Evolutionary conservation across 2,329 filamentous ascomycete genomes (phyloP), one percentile per base, ranked within the genome.

Genomic region (Celoporthe dispersa): DNA sequence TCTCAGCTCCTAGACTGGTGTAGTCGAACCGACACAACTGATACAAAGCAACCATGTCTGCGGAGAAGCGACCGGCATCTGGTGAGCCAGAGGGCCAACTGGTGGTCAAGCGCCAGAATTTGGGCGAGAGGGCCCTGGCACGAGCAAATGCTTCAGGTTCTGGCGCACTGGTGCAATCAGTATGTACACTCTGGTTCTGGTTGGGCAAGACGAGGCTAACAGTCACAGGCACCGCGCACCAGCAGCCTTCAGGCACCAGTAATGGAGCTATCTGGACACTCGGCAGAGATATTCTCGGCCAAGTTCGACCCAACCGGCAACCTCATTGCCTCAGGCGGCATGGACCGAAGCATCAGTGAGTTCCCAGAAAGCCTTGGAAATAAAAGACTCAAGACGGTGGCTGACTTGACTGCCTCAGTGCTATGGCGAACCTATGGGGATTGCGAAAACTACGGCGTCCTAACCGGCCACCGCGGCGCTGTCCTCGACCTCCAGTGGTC

Each of bases 401-500:
- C 7, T 55, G 12, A 22, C 44, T 48, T 68, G 31, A 68, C 22
- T 41, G 28, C 9, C 2, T 3, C 7, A 97, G 93, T 98, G 81
- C 87, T 99, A 39, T 99, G 96, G 96, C 90, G 92, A 76, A 97
- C 94, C 1, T 94, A 95, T 72, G 95, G 94, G 76, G 88, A 94
- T 75, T 98, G 95, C 83, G 93, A 97, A 77, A 99, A 99, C 82
- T 98, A 98, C 77, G 94, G 95, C 71, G 84, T 93, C 37, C 85
- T 99, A 66, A 94, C 86, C 11, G 96, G 96, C 44, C 96, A 99
- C 83, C 94, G 93, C 78, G 94, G 94, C 74, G 96, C 96, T 1
- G 85, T 99, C 64, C 85, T 98, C 35, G 96, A 98, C 80, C 84
- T 99, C 61, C 94, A 97, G 78, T 99, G 96, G 96, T 97, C 96